Evolutionary conservation across 2,329 filamentous ascomycete genomes (phyloP), one percentile per base, ranked within the genome.

Genomic region (Malbranchea zuffiana): DNA sequence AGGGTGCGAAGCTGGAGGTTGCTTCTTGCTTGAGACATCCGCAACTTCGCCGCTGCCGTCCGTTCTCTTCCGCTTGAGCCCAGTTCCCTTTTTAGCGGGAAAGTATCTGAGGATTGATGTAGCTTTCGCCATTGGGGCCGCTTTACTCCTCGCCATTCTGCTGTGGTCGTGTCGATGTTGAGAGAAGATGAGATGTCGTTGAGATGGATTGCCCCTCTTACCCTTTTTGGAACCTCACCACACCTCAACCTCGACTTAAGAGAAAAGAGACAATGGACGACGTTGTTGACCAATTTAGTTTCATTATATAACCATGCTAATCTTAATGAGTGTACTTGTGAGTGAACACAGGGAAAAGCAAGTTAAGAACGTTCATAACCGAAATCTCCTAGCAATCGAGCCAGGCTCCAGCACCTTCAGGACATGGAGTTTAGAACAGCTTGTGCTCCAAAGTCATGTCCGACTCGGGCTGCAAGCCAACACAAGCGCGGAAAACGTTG

Each of bases 361-460:
- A n/a, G n/a, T n/a, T n/a, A n/a, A n/a, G n/a, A n/a, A n/a, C n/a
- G n/a, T n/a, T n/a, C n/a, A n/a, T n/a, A n/a, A n/a, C n/a, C n/a
- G n/a, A n/a, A n/a, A n/a, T n/a, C n/a, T n/a, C n/a, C n/a, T n/a
- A n/a, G n/a, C n/a, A n/a, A n/a, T n/a, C n/a, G n/a, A n/a, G n/a
- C n/a, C n/a, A n/a, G n/a, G n/a, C n/a, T n/a, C n/a, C n/a, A n/a
- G n/a, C n/a, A n/a, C n/a, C n/a, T n/a, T n/a, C n/a, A n/a, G n/a
- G n/a, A n/a, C n/a, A n/a, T n/a, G n/a, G n/a, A n/a, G 15, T 27
- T 62, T 74, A 83, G 60, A 95, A 87, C 47, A 96, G 75, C 78
- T 96, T 98, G 71, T 96, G 88, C 74, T 98, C 90, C 36, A 96
- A 75, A 26, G 87, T 95, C 90, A 98, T 98, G 61, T 98, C 90